Conservation (phyloP, 495 filamentous ascomycete genomes). For the Hypoxylon rickii region DNA sequence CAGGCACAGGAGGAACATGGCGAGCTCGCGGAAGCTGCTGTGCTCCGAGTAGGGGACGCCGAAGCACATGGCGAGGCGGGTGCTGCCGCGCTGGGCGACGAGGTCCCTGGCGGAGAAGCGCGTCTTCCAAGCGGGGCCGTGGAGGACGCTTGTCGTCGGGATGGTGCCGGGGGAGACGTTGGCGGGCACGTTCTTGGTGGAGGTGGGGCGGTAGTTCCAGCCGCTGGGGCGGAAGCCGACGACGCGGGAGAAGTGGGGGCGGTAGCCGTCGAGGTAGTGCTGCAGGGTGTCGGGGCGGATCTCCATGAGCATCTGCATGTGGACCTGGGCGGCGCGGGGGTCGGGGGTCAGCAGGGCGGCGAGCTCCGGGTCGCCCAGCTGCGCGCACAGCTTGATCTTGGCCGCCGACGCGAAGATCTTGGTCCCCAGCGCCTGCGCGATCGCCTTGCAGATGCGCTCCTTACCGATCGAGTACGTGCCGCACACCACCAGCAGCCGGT, state of each 20-base stretch:
- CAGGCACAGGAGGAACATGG: slow-evolving; percentile 87
- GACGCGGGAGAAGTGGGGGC: slow-evolving; percentile 77
- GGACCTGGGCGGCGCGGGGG: slow-evolving; percentile 86
- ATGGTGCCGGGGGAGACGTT: slow-evolving; percentile 43
- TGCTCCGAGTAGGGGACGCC: slow-evolving; percentile 96
- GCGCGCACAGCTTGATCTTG: slow-evolving; percentile 82
- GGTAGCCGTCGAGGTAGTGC: slow-evolving; percentile 80
- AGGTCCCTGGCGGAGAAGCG: slow-evolving; percentile 68
- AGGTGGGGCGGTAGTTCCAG: slow-evolving; percentile 39
- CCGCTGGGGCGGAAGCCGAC: slow-evolving; percentile 84
- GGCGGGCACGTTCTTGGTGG: slow-evolving; percentile 27
- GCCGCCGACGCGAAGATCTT: slow-evolving; percentile 87
- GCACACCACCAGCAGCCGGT: slow-evolving; percentile 83
- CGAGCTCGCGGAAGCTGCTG: slow-evolving; percentile 89
- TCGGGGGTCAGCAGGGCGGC: slow-evolving; percentile 73
- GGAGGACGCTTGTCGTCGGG: slow-evolving; percentile 63
- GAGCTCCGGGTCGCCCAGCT: slow-evolving; percentile 85
- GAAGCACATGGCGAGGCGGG: slow-evolving; percentile 75
- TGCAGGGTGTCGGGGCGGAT: slow-evolving; percentile 84
- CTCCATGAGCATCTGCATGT: slow-evolving; percentile 96
- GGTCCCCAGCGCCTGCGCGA: slow-evolving; percentile 80
- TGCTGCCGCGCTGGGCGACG: slow-evolving; percentile 77
- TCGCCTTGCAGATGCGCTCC: slow-evolving; percentile 91
- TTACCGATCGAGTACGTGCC: slow-evolving; percentile 99
- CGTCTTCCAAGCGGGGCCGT: slow-evolving; percentile 73